phyloP scores from a whole-genome alignment of 2,329 filamentous ascomycete species.

The Trichoderma sp. region DNA sequence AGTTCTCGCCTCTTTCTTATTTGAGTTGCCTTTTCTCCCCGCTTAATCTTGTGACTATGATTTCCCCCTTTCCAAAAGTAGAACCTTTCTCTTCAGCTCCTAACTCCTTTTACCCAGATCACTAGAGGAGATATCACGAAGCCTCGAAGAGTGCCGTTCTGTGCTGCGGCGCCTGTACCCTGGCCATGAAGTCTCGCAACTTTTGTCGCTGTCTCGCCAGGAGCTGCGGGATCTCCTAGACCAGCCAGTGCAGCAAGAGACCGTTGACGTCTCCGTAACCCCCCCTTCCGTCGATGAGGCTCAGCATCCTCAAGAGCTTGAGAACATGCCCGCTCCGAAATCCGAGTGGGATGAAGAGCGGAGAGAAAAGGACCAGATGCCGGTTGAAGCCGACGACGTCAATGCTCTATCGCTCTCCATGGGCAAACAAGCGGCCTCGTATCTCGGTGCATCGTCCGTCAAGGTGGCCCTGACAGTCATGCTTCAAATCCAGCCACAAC shows the following conservation, averaged over 20 bases:
- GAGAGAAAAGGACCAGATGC: constrained; percentile 55
- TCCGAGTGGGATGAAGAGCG: constrained; percentile 68
- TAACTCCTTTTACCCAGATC: constrained; percentile 43
- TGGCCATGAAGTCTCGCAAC: constrained; percentile 53
- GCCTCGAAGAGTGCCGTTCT: constrained; percentile 64
- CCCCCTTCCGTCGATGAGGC: neutral
- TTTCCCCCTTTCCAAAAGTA: too few relatives aligned
- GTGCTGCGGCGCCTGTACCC: constrained; percentile 66
- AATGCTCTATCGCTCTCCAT: constrained; percentile 60
- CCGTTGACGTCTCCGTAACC: constrained; percentile 33
- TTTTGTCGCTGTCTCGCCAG: constrained; percentile 57
- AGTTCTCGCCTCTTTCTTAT: constrained; percentile 34
- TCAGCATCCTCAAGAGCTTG: constrained; percentile 58
- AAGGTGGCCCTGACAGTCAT: constrained; percentile 64
- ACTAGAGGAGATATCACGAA: constrained; percentile 64
- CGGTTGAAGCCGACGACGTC: constrained; percentile 60
- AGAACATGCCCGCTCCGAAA: constrained; percentile 68
- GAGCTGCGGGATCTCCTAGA: constrained; percentile 61
- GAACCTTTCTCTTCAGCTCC: constrained; percentile 8
- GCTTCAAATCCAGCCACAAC: constrained; percentile 38
- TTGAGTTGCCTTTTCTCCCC: neutral
- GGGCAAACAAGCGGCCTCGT: constrained; percentile 56
- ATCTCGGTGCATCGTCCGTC: constrained; percentile 65
- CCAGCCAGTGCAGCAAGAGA: constrained; percentile 48
- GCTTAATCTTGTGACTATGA: too few relatives aligned